Conservation (phyloP, 176 grass and related monocot species). For the Urochloa ruziziensis region DNA sequence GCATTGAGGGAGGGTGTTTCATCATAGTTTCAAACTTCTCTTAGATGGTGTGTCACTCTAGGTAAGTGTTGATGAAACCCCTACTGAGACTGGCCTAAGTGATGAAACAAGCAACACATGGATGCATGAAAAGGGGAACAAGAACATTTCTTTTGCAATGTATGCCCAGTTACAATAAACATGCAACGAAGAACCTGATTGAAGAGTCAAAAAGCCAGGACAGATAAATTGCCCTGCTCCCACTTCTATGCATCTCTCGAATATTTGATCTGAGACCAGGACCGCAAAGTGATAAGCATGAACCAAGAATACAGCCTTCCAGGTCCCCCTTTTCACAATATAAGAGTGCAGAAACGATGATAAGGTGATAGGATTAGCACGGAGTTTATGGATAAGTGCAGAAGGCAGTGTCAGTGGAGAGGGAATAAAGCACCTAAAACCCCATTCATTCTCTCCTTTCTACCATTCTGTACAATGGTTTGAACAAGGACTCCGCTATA, state of each 20-base stretch:
- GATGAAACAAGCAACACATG: no score
- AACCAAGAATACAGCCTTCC: constrained; percentile 18
- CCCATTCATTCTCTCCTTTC: constrained; percentile 32
- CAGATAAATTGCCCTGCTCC: neutral
- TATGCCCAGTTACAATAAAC: neutral
- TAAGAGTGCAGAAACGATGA: neutral
- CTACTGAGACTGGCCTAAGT: no score
- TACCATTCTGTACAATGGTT: constrained; percentile 48
- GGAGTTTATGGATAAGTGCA: neutral
- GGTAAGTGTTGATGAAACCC: no score
- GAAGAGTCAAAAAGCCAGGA: neutral
- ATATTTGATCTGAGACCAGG: neutral
- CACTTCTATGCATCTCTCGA: neutral
- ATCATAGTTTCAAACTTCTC: no score
- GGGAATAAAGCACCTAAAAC: constrained; percentile 45
- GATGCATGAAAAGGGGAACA: neutral
- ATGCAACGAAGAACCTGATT: neutral
- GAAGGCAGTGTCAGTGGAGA: constrained; percentile 30
- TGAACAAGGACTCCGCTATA: constrained; percentile 21
- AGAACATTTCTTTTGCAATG: neutral
- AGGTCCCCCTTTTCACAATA: neutral
- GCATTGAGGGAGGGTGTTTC: no score
- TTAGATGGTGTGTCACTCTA: no score
- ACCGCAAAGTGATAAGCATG: constrained; percentile 23
- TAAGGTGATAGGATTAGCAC: neutral